Base-by-base conservation (phyloP, 768 basidiomycete species). In the Trametes cingulata region DNA sequence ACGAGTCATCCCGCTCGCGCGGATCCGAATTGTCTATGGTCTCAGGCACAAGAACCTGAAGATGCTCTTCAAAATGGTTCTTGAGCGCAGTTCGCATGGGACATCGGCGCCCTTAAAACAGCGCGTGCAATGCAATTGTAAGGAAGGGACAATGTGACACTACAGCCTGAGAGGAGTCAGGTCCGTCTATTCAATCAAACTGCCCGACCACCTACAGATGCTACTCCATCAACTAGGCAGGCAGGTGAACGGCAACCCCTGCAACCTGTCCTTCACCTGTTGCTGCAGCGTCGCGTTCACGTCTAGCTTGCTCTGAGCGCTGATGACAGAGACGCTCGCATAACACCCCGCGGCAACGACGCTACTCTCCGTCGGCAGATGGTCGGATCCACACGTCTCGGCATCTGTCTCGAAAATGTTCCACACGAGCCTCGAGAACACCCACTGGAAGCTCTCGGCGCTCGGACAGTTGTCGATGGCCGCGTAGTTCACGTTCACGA, bases 401-500 rank as follows among this genome's bases (percentile, higher is more conserved):
- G 70, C 71, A 53, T 77, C 76, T 54, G 62, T 65, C 39, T 62
- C 68, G 40, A 51, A 62, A 19, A 67, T 13, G 48, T 72, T 64
- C 43, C 61, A 48, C 39, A 67, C 46, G 53, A 74, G 66, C 13
- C 75, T 62, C 25, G 76, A 73, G 27, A 76, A 61, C 9, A 76
- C 71, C 62, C 72, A 76, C 33, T 61, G 52, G 70, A 68, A 75
- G 56, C 63, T 65, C 12, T 39, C 39, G 22, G 63, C 67, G 19
- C 50, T 49, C 15, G 69, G 52, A 59, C 76, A 77, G 50, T 46
- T 56, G 48, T 63, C 63, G 27, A 66, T 69, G 19, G 72, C 52
- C 6, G 75, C 68, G 63, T 67, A 75, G 63, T 76, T 77, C 59
- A 77, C 75, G 62, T 75, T 76, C 42, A 77, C 58, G 24, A 70